A percentile compares a stretch with the other conserved stretches of the same genome.
Evolutionary conservation across 345 rosid genomes (phyloP).

Genomic region (Eucalyptus melliodora): DNA sequence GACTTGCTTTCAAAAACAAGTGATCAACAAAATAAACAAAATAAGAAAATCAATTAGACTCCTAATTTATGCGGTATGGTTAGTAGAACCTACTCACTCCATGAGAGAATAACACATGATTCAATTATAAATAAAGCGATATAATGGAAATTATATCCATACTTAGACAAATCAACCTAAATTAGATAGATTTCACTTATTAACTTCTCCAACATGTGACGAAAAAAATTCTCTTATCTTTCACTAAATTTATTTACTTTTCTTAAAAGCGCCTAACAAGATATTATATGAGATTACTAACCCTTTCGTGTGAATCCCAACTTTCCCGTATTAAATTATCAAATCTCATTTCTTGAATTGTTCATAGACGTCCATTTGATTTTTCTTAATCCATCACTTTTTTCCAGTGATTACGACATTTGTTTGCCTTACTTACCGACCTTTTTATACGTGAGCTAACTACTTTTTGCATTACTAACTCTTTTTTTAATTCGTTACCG

Average conservation of each 20-base stretch:
- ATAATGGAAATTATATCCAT: rapidly evolving
- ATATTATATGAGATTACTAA: background rate
- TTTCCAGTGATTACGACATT: background rate
- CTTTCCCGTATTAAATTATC: background rate
- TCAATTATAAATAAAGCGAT: background rate
- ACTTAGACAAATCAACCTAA: background rate
- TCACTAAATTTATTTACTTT: background rate
- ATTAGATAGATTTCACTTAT: background rate
- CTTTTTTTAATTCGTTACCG: background rate
- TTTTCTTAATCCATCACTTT: background rate
- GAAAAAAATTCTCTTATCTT: background rate
- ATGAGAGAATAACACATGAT: background rate
- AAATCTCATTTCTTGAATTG: background rate
- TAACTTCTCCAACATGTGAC: background rate
- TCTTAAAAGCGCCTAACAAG: background rate
- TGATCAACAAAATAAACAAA: background rate
- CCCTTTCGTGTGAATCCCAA: background rate
- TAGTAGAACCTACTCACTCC: rapidly evolving
- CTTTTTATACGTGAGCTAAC: background rate
- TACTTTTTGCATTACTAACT: background rate
- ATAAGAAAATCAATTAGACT: background rate
- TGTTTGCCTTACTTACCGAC: background rate
- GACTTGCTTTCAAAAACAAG: background rate
- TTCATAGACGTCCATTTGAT: background rate
- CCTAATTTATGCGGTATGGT: background rate